Evolutionary conservation across 2,329 filamentous ascomycete species (phyloP), one percentile per base, ranked within the genome.

Genomic region (Tolypocladium capitatum): DNA sequence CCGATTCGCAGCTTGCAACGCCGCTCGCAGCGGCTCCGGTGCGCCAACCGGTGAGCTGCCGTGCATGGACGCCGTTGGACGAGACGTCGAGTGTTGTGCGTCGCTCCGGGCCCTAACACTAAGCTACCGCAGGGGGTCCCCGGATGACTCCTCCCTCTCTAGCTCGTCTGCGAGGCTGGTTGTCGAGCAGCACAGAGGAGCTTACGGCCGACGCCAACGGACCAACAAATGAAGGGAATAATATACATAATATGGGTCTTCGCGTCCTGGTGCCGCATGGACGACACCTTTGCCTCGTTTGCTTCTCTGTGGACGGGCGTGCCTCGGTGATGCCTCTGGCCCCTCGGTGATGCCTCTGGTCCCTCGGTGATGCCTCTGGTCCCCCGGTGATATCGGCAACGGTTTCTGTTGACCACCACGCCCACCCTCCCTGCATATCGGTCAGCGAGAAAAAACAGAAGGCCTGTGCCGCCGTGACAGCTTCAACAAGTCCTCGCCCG

Each of bases 141-240:
- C 38, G 13, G 44, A 45, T 51, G 46, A 50, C 50, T 52, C 50
- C 41, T 49, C 50, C 8, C 16, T 24, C n/a, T n/a, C n/a, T 46
- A 18, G 38, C 43, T 21, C 35, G 27, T 28, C 28, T 36, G 32
- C 43, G 38, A 36, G 42, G 13, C 46, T 38, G 46, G 35, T 18
- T 30, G 20, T 42, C 34, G 36, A 40, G 14, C 36, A 16, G 36
- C n/a, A n/a, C n/a, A n/a, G 20, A 7, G 9, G 24, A 28, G 5
- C 24, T 24, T 24, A 3, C 24, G 24, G 24, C 24, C 1, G 24
- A 42, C 14, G 14, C n/a, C n/a, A n/a, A n/a, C n/a, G n/a, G n/a
- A n/a, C n/a, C n/a, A n/a, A n/a, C n/a, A 27, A 28, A 42, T 11
- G 16, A 16, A n/a, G 16, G 3, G 38, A 28, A 8, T 42, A 30